These are phyloP conservation scores for Calonectria hawksworthii DNA, from an alignment of 2,329 filamentous ascomycete genomes.

Conservation along the genomic window DNA sequence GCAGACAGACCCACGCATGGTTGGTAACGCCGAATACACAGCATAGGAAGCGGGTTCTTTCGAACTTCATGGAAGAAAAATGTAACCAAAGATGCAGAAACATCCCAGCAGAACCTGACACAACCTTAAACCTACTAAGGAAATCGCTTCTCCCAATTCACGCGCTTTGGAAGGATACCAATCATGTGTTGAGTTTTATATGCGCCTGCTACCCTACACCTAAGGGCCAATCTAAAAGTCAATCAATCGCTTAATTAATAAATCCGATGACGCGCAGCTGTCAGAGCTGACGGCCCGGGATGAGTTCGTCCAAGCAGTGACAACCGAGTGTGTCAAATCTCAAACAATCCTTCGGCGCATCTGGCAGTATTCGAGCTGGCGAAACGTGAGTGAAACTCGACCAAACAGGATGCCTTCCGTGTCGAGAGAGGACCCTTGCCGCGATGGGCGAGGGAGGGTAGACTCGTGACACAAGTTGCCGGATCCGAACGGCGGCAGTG, in stretches of 20 bases:
- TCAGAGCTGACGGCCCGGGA: neutral
- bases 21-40: neutral
- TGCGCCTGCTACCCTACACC: neutral
- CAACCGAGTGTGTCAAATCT: constrained; percentile 32
- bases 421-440: neutral
- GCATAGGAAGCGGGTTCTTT: neutral
- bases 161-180: neutral
- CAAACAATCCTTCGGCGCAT: constrained; percentile 15
- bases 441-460: neutral
- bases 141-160: neutral
- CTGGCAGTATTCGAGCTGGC: constrained; percentile 12
- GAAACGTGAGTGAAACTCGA: constrained; percentile 44
- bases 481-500: constrained; percentile 11
- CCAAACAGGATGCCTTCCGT: neutral
- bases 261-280: neutral
- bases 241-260: neutral
- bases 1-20: neutral
- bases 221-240: neutral
- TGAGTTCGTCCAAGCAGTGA: constrained; percentile 5
- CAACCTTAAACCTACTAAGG: neutral
- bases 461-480: constrained; percentile 11
- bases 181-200: neutral
- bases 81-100: neutral
- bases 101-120: neutral
- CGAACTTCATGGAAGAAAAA: neutral